Conservation (phyloP, 208 protist species). For the Leishmania turanica region DNA sequence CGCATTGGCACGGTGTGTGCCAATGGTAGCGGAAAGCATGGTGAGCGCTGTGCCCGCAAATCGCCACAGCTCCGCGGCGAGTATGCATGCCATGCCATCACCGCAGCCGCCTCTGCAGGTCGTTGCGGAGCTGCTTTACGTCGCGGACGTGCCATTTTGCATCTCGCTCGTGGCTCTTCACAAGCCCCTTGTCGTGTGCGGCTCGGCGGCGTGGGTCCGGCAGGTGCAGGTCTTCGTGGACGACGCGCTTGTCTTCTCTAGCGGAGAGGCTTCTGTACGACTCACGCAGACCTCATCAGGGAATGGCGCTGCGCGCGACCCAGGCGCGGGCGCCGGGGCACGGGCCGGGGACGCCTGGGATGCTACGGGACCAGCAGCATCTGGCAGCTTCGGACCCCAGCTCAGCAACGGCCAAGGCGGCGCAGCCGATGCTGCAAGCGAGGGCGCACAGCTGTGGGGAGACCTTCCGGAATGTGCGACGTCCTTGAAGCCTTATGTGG, state of each 20-base stretch:
- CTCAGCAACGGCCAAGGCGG: background rate
- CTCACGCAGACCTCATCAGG: background rate
- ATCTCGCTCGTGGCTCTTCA: constrained; percentile 48
- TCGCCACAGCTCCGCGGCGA: background rate
- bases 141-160: constrained; percentile 67
- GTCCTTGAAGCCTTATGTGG: constrained; percentile 40
- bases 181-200: constrained; percentile 42
- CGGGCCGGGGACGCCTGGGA: background rate
- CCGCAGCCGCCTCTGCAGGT: constrained; percentile 38
- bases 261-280: constrained; percentile 43
- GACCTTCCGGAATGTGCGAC: constrained; percentile 31
- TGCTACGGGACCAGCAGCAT: background rate
- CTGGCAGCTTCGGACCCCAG: background rate
- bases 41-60: constrained; percentile 20
- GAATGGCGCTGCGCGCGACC: background rate
- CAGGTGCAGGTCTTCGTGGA: constrained; percentile 57
- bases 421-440: background rate
- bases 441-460: background rate
- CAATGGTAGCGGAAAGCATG: constrained; percentile 35
- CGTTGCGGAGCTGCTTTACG: constrained; percentile 54
- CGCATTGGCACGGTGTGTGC: constrained; percentile 7
- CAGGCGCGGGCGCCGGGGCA: background rate
- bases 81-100: background rate
- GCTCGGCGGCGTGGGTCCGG: constrained; percentile 56
- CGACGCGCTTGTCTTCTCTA: constrained; percentile 65